These are phyloP conservation scores for Leccinum subspadiceum DNA, from an alignment of 1,284 basidiomycete genomes.

Conservation along the genomic window DNA sequence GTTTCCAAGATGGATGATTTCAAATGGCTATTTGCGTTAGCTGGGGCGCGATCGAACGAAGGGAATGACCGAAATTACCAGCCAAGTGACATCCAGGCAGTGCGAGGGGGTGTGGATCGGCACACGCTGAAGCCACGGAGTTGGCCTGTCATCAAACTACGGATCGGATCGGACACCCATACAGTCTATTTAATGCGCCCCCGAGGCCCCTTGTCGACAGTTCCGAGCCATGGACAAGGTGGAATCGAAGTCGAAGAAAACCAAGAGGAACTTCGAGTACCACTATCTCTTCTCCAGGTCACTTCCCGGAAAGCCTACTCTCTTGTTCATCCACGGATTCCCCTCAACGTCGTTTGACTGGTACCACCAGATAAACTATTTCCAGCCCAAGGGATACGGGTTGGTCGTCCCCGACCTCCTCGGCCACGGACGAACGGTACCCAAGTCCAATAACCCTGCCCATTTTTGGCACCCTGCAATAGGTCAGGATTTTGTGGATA, in stretches of 20 bases:
- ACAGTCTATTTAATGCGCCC: conserved; percentile 13
- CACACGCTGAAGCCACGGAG: conserved; percentile 16
- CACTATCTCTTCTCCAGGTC: conserved; percentile 33
- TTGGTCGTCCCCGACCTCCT: conserved; percentile 50
- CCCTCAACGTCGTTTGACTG: conserved; percentile 45
- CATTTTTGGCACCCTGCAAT: conserved; percentile 41
- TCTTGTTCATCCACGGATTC: conserved; percentile 49
- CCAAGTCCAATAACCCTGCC: conserved; percentile 39
- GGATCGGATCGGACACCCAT: conserved; percentile 14
- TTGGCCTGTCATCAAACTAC: conserved; percentile 14
- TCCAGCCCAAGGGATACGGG: conserved; percentile 44
- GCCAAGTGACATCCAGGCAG: conserved; percentile 8
- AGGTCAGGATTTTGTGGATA: conserved; percentile 41
- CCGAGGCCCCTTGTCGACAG: neutral
- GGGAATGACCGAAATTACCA: conserved; percentile 5
- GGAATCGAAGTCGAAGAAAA: conserved; percentile 26
- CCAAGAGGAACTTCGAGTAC: conserved; percentile 27
- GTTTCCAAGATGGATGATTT: conserved; percentile 2
- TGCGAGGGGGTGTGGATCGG: conserved; percentile 19
- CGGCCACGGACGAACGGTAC: conserved; percentile 46
- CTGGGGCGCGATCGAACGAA: conserved; percentile 1
- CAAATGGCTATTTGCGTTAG: conserved; percentile 1
- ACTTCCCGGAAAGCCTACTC: conserved; percentile 32
- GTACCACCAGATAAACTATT: conserved; percentile 43
- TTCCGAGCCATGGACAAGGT: conserved; percentile 29